Base-by-base conservation (phyloP, 2,329 filamentous ascomycete species). In the Corynespora cassiicola region DNA sequence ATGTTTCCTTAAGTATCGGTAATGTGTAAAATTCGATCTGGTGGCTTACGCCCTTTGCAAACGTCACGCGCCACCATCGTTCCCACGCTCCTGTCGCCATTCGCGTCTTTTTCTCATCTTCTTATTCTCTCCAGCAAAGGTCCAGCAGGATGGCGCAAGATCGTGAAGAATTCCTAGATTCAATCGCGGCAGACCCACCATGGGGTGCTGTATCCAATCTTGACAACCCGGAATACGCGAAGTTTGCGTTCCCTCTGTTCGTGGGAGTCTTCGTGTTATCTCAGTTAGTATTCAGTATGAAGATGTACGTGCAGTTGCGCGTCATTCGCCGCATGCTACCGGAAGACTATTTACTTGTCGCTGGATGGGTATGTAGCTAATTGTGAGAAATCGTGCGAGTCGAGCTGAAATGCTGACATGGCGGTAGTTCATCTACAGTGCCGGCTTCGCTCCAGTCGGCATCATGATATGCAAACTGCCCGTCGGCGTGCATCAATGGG, bases 401-500 rank as follows among this genome's bases (percentile, higher is more conserved):
- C 10, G 31, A 10, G 26, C 8, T 9, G 18, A 5, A 26, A n/a
- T n/a, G n/a, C 20, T 26, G 6, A 25, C 11, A 8, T 26, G 5
- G n/a, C 5, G 6, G 14, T 20, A 31, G 35, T 14, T 31, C 4
- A 21, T 31, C 3, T 37, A 37, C 15, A 19, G 18, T 23, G 5
- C 6, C n/a, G 35, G 11, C 7, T 37, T 30, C 20, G 7, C 10
- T 14, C 25, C 35, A 8, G 15, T 31, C 11, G 35, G n/a, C 4
- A 24, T 21, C 5, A 22, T 30, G 35, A 21, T 29, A n/a, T 30
- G 35, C 27, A 14, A 22, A 7, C 35, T 37, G 4, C 35, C 35
- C 17, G 31, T 40, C 8, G 37, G 23, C n/a, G 21, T 40, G 4
- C 37, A 40, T 24, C 29, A 40, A 17, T 40, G 37, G 37, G 16